Base-by-base conservation (phyloP, 352 stramenopile species). In the Phytophthora ramorum region DNA sequence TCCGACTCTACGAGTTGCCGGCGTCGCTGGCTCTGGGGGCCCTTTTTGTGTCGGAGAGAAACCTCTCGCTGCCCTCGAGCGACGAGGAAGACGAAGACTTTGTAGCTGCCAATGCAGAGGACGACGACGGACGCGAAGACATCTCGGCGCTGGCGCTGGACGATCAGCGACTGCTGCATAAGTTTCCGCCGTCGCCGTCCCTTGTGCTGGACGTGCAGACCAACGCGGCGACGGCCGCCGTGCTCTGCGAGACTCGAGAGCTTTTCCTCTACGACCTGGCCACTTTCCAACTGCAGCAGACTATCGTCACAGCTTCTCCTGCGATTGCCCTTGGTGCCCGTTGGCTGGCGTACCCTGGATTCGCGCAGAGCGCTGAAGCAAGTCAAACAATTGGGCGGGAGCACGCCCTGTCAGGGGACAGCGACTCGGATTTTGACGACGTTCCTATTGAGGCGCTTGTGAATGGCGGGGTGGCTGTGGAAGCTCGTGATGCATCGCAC, bases 201-300 rank as follows among this genome's bases (percentile, higher is more conserved):
- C 71, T 85, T 3, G 81, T 93, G 32, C 61, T 91, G 60, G 85
- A 93, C 60, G 52, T 92, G 9, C 83, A 92, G 52, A 85, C 89
- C 43, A 89, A 92, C 26, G 58, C 60, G 16, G 69, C 69, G 2
- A 79, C 63, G 7, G 80, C 81, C 3, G 83, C 85, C 3, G 71
- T 93, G 17, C 76, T 92, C 4, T 92, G 83, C 38, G 85, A 93
- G 63, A 84, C 66, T 13, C 68, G 80, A 38, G 83, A 91, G 73
- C 81, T 93, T 46, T 56, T 89, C 47, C 72, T 93, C 13, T 83
- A 89, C 30, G 77, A 93, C 40, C 58, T 92, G 45, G 24, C 34
- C n/a, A 81, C 73, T 3, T 81, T 89, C 26, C 62, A 78, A 32
- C 59, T 89, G 1, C 55, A 71, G 30, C 81, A 78, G 16, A 72